Evolutionary conservation across 2,329 filamentous ascomycete genomes (phyloP).

Genomic region (Aspergillus felis): DNA sequence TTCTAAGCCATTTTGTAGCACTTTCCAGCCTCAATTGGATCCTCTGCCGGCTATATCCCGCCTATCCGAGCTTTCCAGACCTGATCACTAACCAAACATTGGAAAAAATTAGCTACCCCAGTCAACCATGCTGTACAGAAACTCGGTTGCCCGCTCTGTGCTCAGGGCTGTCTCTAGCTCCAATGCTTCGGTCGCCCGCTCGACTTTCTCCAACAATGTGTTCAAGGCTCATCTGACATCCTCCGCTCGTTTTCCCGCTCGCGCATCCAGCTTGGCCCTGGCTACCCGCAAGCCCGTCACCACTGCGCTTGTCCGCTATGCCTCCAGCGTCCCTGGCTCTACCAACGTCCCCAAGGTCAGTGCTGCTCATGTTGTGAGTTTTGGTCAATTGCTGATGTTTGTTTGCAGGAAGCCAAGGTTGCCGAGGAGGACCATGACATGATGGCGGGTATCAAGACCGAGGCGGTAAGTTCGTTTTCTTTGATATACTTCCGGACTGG

Average conservation of each 20-base stretch:
- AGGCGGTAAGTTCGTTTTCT: constrained; percentile 51
- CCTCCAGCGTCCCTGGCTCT: constrained; percentile 31
- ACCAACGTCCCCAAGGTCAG: constrained; percentile 47
- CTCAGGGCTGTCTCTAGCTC: constrained; percentile 42
- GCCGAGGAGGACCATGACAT: constrained; percentile 45
- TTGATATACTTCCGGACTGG: neutral
- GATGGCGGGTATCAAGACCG: constrained; percentile 50
- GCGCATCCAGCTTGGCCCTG: constrained; percentile 40
- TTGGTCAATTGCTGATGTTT: constrained; percentile 47
- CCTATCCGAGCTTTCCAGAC: constrained; percentile 31
- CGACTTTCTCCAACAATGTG: constrained; percentile 36
- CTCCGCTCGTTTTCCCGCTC: constrained; percentile 36
- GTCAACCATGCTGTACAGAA: constrained; percentile 45
- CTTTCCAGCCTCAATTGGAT: constrained; percentile 33
- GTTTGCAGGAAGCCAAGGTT: constrained; percentile 32
- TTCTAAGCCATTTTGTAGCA: constrained; percentile 15
- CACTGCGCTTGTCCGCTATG: constrained; percentile 48
- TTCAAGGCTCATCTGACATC: constrained; percentile 45
- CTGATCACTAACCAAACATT: constrained; percentile 27
- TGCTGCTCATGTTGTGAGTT: neutral
- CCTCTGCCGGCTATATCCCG: constrained; percentile 13
- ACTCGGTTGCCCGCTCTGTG: constrained; percentile 42
- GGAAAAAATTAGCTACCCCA: constrained; percentile 27
- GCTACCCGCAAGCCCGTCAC: constrained; percentile 44
- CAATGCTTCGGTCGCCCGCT: constrained; percentile 42